Percentiles rank a stretch among this genome's conserved stretches.
Evolutionary conservation across 192 early-diverging fungal species (phyloP).

Genomic region (Rhizophagus sp.): DNA sequence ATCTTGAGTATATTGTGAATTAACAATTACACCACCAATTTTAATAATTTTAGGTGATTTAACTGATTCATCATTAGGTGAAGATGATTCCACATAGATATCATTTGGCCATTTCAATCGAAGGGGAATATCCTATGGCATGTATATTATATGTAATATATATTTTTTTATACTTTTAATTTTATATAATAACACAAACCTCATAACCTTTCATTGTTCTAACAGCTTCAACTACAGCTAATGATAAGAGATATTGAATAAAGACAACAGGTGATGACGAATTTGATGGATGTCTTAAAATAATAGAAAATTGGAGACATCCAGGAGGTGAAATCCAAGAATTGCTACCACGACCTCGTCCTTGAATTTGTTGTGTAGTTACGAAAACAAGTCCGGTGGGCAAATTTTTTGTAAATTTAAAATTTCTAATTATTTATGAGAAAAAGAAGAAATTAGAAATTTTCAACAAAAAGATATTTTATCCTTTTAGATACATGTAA

Average conservation of each 20-base stretch:
- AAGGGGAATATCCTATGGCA: constrained; percentile 64
- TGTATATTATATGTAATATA: background rate
- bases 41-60: constrained; percentile 57
- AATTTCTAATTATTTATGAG: constrained; percentile 48
- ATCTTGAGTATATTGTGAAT: constrained; percentile 69
- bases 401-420: constrained; percentile 58
- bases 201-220: constrained; percentile 70
- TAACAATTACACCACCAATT: constrained; percentile 90
- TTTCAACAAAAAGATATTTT: background rate
- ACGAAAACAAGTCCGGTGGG: constrained; percentile 82
- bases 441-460: constrained; percentile 7
- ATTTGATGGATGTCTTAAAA: constrained; percentile 69
- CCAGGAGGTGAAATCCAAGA: constrained; percentile 94
- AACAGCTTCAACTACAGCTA: constrained; percentile 84
- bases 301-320: constrained; percentile 84
- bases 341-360: constrained; percentile 90
- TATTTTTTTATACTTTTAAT: background rate
- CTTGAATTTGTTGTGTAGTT: constrained; percentile 81
- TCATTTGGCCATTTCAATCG: constrained; percentile 99
- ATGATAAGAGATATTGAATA: constrained; percentile 90
- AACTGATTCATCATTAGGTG: constrained; percentile 29
- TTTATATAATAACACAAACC: constrained; percentile 1
- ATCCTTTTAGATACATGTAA: background rate
- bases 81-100: constrained; percentile 70
- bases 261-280: constrained; percentile 74